A percentile compares a stretch with the other conserved stretches of the same genome.
phyloP scores from a whole-genome alignment of 2,329 filamentous ascomycete genomes.

The Botrytis pseudocinerea region DNA sequence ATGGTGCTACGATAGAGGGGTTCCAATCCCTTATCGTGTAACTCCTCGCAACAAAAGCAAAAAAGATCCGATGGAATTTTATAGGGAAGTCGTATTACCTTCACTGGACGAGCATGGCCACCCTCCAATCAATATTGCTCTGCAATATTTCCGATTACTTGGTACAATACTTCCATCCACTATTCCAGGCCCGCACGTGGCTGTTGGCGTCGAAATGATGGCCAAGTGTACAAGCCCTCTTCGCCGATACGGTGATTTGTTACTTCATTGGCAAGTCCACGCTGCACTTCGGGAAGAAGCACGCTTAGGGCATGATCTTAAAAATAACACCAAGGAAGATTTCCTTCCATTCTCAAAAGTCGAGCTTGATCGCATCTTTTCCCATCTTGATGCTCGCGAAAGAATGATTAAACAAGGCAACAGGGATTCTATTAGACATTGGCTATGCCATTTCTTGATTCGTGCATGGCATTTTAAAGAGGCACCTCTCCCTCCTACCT shows the following conservation, averaged over 20 bases:
- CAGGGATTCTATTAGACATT: conserved; percentile 46
- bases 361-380: conserved; percentile 35
- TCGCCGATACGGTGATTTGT: conserved; percentile 62
- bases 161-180: conserved; percentile 56
- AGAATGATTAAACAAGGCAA: conserved; percentile 29
- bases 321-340: conserved; percentile 38
- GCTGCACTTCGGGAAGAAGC: conserved; percentile 53
- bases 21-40: conserved; percentile 59
- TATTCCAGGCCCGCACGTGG: conserved; percentile 55
- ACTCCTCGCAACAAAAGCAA: conserved; percentile 35
- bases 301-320: conserved; percentile 42
- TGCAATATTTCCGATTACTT: conserved; percentile 42
- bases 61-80: conserved; percentile 35
- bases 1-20: conserved; percentile 58
- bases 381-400: conserved; percentile 37
- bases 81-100: conserved; percentile 31
- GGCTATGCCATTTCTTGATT: conserved; percentile 60
- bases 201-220: conserved; percentile 61
- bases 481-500: conserved; percentile 48
- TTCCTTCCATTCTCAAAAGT: conserved; percentile 39
- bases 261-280: conserved; percentile 68
- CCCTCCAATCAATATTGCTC: conserved; percentile 22
- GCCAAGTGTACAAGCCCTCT: conserved; percentile 65
- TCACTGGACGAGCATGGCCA: conserved; percentile 28
- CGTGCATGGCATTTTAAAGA: conserved; percentile 59